phyloP scores from a whole-genome alignment of 305 asterid species.

The Solanum chacoense region DNA sequence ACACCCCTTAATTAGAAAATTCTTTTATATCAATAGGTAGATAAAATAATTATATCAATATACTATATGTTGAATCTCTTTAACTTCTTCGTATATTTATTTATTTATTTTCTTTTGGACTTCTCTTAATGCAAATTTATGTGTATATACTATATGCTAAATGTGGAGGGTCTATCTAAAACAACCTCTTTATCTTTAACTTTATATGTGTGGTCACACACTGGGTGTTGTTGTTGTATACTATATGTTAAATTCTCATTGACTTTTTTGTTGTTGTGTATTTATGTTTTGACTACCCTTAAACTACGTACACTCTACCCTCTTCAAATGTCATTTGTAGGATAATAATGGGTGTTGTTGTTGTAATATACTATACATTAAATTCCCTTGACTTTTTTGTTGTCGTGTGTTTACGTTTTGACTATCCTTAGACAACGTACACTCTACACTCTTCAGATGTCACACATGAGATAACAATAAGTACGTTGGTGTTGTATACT shows the following conservation, averaged over 20 bases:
- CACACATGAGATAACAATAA: not conserved
- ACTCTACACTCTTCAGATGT: not conserved
- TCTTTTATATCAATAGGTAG: not conserved
- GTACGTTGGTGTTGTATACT: not conserved
- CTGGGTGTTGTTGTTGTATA: not conserved
- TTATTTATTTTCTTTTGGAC: not conserved
- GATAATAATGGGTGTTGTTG: too few species aligned
- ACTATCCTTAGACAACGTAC: not conserved
- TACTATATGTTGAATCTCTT: not conserved
- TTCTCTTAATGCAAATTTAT: not conserved
- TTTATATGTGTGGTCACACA: not conserved
- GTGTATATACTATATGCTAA: not conserved
- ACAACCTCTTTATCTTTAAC: not conserved
- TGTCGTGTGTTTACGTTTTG: too few species aligned
- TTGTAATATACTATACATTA: not conserved
- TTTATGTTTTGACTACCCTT: not conserved
- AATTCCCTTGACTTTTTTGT: not conserved
- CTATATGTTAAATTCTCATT: fast-evolving
- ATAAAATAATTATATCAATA: not conserved
- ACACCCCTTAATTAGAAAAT: not conserved
- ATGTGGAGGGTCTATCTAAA: not conserved
- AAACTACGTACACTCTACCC: not conserved
- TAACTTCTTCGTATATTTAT: not conserved
- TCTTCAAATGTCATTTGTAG: not conserved
- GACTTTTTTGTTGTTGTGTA: not conserved